Evolutionary conservation across 768 basidiomycete species (phyloP), one percentile per base, ranked within the genome.

Genomic region (Russula sp.): DNA sequence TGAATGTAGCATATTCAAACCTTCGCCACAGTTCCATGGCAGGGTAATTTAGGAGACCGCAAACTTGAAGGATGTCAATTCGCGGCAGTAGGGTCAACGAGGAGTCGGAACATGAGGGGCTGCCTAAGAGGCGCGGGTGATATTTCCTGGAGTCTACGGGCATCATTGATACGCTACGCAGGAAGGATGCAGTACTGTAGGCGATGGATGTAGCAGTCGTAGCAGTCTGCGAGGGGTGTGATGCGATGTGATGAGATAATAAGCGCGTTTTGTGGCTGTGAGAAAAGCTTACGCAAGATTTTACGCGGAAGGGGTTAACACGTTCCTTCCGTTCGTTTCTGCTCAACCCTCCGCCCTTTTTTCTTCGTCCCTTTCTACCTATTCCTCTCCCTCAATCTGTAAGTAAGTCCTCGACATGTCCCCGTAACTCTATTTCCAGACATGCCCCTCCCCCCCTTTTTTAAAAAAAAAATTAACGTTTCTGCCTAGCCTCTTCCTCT

Each of bases 281-380:
- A 38, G 53, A 63, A 66, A 45, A 57, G 14, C 38, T 59, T 59
- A 64, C 61, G 60, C 46, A 46, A 63, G 47, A 51, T 45, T 63
- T 56, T 46, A 46, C 11, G 65, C 60, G 56, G 29, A 52, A 58
- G 43, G 43, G 38, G 32, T 66, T 57, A 66, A 66, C 64, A 60
- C 60, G 67, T 63, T 71, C 67, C 61, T 29, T 29, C 25, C 25
- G 25, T 29, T 29, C 25, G 3, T 29, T 29, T 29, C 25, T 29
- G 70, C 65, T 65, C 69, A 65, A 69, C 61, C 63, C 64, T 63
- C 46, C 62, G 66, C 69, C 69, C 67, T 69, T 68, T 69, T 68
- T 75, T 71, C 75, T 79, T 75, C 75, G 76, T 75, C 72, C 75
- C 73, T 72, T 57, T 69, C 71, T 73, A 73, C 73, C 72, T 68